Conservation (phyloP, 257 asterid genomes). For the Solanum commersonii region DNA sequence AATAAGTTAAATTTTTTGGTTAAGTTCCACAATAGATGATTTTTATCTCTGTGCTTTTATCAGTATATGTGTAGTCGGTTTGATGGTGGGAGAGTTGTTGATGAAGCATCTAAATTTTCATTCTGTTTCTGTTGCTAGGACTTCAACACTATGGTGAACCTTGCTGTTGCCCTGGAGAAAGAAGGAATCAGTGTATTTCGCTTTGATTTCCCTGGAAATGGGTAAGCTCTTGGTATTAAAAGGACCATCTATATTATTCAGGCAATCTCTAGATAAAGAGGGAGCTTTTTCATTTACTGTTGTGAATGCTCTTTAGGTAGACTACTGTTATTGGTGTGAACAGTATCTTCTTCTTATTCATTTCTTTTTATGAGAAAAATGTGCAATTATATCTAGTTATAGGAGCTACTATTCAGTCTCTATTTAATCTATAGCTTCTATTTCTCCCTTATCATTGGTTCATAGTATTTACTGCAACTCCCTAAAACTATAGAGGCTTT, state of each 20-base stretch:
- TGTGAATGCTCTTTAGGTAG: background rate
- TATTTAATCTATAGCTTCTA: background rate
- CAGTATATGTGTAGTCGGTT: background rate
- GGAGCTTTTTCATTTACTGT: background rate
- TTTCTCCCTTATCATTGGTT: background rate
- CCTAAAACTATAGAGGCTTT: background rate
- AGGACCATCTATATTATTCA: background rate
- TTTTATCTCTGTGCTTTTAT: background rate
- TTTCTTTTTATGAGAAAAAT: background rate
- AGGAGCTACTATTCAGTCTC: background rate
- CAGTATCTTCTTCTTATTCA: background rate
- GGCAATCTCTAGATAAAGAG: background rate
- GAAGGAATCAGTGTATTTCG: constrained; percentile 64
- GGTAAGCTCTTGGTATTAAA: constrained; percentile 30
- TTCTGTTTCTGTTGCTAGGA: constrained; percentile 15
- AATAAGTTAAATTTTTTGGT: background rate
- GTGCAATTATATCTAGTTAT: background rate
- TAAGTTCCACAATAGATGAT: background rate
- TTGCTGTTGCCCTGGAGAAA: constrained; percentile 51
- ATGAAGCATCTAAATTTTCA: background rate
- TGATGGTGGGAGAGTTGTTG: background rate
- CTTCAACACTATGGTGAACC: constrained; percentile 18
- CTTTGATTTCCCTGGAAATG: constrained; percentile 89
- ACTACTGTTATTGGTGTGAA: background rate
- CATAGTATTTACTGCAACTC: background rate